Evolutionary conservation across 805 yeast genomes (phyloP).

Genomic region (Cephaloascus fragrans): DNA sequence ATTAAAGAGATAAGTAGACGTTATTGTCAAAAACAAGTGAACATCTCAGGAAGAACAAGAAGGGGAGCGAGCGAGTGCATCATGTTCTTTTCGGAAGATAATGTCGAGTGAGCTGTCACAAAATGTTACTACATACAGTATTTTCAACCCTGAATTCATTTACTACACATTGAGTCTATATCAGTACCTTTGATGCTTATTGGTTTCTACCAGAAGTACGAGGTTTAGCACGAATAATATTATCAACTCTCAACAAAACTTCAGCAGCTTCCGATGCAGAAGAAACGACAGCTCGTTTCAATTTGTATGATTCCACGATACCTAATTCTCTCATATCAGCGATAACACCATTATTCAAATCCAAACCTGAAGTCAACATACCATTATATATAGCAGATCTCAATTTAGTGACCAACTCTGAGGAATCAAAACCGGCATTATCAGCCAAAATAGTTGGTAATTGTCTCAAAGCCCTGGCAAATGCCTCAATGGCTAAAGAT

Average conservation of each 20-base stretch:
- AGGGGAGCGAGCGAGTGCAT: no score
- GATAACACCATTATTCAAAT: constrained; percentile 71
- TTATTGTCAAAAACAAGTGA: no score
- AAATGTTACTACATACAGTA: no score
- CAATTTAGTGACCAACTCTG: constrained; percentile 83
- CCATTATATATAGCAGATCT: constrained; percentile 91
- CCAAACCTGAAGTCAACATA: constrained; percentile 83
- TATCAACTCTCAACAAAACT: constrained; percentile 89
- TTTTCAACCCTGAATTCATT: no score
- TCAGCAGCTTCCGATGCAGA: constrained; percentile 99
- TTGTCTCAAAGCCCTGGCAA: constrained; percentile 89
- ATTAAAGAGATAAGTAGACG: no score
- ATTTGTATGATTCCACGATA: constrained; percentile 83
- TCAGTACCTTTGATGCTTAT: no score
- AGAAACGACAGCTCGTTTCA: constrained; percentile 87
- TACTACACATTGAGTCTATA: no score
- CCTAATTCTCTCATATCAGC: constrained; percentile 95
- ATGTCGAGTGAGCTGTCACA: no score
- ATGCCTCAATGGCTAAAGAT: constrained; percentile 88
- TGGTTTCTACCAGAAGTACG: constrained; percentile 84
- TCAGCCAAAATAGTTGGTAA: constrained; percentile 93
- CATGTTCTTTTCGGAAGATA: no score
- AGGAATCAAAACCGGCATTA: constrained; percentile 93
- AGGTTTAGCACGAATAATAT: constrained; percentile 94
- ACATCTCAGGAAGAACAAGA: no score